Base-by-base conservation (phyloP, 306 rosid species). In the Rosa multiflora region DNA sequence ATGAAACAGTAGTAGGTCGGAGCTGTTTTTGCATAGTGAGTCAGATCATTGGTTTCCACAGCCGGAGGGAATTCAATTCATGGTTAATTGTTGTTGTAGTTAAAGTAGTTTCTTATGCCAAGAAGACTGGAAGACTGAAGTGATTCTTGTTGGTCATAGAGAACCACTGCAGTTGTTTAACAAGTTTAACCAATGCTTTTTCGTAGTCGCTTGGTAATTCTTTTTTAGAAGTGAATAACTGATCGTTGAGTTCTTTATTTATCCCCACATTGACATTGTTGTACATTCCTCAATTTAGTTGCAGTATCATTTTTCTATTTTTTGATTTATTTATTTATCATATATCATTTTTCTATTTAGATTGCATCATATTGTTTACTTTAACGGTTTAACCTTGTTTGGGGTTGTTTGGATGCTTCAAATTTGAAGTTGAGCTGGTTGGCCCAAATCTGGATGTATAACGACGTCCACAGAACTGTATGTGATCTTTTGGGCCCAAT, bases 51-150 rank as follows among this genome's bases (percentile, higher is more conserved):
- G 37, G 37, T 37, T 74, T 56, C 18, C 21, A 11, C 55, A 21
- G 17, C 73, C 1, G 68, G 78, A 73, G 40, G 78, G 40, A 56
- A 56, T 74, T 42, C 78, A 8, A 6, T 42, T 43, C 53, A 8
- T 40, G 37, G 23, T 56, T 23, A 40, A 56, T 23, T 74, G 68
- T 74, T 74, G 78, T 32, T 23, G 35, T 73, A 73, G 67, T 53
- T n/a, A 9, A 26, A 52, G 29, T 52, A 10, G 10, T 73, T 35
- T 11, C n/a, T 17, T 18, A 6, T 48, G 48, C 76, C 76, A 20
- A 72, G 75, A 72, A 35, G 76, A 52, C 29, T 40, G 76, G 76
- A 73, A 52, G 64, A 35, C 35, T 37, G 64, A 37, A 20, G 76
- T 29, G 75, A 72, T 15, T 46, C 58, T 67, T 29, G 40, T 70